Conservation (phyloP, 2,329 filamentous ascomycete genomes). For the Teratosphaeria viscida region DNA sequence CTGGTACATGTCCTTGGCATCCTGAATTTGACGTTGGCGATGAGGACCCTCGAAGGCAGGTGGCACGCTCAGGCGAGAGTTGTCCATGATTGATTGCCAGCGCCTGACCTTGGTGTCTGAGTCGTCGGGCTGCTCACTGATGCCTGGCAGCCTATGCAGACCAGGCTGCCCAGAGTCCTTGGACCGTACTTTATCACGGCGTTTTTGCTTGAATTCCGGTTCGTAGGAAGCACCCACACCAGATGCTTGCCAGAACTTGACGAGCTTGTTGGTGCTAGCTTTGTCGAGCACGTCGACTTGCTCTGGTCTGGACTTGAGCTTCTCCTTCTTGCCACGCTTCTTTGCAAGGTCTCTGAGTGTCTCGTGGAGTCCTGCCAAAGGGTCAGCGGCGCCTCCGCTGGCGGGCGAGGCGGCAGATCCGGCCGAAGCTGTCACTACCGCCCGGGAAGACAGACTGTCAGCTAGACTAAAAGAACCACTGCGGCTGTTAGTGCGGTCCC, state of each 20-base stretch:
- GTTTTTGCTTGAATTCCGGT: neutral
- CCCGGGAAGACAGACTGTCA: neutral
- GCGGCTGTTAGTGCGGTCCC: neutral
- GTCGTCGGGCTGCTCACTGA: neutral
- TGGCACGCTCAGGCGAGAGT: slow-evolving; percentile 16
- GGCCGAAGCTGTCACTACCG: neutral
- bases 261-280: slow-evolving; percentile 6
- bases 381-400: neutral
- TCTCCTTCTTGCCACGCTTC: neutral
- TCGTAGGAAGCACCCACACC: neutral
- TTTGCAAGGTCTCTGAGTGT: neutral
- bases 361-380: neutral
- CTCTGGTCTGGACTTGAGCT: slow-evolving; percentile 1
- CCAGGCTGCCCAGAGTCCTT: neutral
- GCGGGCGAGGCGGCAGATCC: neutral
- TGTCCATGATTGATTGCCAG: slow-evolving; percentile 16
- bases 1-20: slow-evolving; percentile 60
- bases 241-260: slow-evolving; percentile 6
- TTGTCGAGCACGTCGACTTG: slow-evolving; percentile 8
- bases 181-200: neutral
- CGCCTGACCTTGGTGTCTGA: neutral
- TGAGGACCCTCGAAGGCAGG: slow-evolving; percentile 23
- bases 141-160: neutral
- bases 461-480: neutral
- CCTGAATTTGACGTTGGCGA: slow-evolving; percentile 53